Conservation (phyloP, 1,284 basidiomycete species). For the Gymnopus androsaceus region DNA sequence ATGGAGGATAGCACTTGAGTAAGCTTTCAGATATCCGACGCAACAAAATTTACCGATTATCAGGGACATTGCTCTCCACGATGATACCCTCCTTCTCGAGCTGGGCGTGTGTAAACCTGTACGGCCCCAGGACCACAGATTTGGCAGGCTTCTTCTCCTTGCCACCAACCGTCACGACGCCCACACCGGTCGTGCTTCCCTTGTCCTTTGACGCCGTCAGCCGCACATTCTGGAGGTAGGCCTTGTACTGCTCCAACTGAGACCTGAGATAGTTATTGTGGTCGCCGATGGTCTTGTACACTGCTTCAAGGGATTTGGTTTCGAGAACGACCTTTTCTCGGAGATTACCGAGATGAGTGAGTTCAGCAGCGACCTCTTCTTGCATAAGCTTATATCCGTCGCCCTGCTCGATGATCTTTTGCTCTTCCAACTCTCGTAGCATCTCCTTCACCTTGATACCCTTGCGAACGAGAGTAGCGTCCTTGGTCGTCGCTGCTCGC, state of each 20-base stretch:
- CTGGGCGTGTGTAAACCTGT: slow-evolving; percentile 96
- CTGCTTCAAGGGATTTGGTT: slow-evolving; percentile 89
- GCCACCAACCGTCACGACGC: slow-evolving; percentile 93
- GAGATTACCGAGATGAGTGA: slow-evolving; percentile 94
- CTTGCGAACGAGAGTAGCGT: slow-evolving; percentile 90
- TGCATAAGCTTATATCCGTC: slow-evolving; percentile 95
- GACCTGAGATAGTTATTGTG: slow-evolving; percentile 97
- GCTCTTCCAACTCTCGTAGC: slow-evolving; percentile 93
- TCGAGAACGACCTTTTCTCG: slow-evolving; percentile 95
- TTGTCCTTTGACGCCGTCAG: slow-evolving; percentile 87
- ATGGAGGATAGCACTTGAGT: slow-evolving; percentile 15
- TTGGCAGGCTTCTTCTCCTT: slow-evolving; percentile 94
- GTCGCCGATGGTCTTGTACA: slow-evolving; percentile 99
- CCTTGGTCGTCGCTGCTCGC: slow-evolving; percentile 94
- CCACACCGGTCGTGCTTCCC: slow-evolving; percentile 82
- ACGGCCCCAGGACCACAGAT: slow-evolving; percentile 88
- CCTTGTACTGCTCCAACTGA: slow-evolving; percentile 99
- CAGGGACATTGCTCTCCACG: slow-evolving; percentile 97
- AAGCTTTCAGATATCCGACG: background rate
- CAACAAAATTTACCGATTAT: slow-evolving; percentile 80
- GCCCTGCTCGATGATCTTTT: slow-evolving; percentile 78
- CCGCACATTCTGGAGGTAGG: slow-evolving; percentile 96
- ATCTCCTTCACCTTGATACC: slow-evolving; percentile 99
- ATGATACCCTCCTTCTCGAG: slow-evolving; percentile 99
- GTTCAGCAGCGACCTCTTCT: slow-evolving; percentile 94